Evolutionary conservation across 495 filamentous ascomycete genomes (phyloP).

Genomic region (Aspergillus bertholletiae): DNA sequence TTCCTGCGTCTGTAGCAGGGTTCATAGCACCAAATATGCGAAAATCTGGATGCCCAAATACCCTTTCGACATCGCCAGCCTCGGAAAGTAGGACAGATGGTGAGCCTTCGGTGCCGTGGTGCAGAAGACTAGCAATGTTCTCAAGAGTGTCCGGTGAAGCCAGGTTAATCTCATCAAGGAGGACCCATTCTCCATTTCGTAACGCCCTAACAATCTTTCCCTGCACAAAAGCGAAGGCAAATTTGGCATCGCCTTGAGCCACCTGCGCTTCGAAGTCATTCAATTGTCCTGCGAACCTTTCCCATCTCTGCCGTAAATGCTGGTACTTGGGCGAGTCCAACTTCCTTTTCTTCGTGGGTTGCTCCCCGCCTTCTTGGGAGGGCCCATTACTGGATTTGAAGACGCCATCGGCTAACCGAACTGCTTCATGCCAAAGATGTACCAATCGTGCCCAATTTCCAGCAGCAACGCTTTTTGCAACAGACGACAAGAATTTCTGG

Average conservation of each 20-base stretch:
- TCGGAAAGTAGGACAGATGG: conserved; percentile 88
- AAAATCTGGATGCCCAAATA: conserved; percentile 88
- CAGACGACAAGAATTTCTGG: conserved; percentile 72
- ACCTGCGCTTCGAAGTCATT: conserved; percentile 78
- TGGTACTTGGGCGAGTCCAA: conserved; percentile 65
- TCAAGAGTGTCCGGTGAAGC: conserved; percentile 93
- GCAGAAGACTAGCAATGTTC: conserved; percentile 82
- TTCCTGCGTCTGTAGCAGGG: conserved; percentile 94
- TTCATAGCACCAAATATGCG: conserved; percentile 99
- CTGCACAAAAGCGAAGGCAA: conserved; percentile 94
- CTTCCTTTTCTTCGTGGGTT: conserved; percentile 78
- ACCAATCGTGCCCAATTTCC: conserved; percentile 81
- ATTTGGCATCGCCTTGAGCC: conserved; percentile 70
- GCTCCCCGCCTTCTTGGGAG: conserved; percentile 46
- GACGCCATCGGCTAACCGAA: conserved; percentile 76
- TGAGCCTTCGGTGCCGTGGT: conserved; percentile 56
- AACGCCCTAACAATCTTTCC: conserved; percentile 90
- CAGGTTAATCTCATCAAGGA: conserved; percentile 97
- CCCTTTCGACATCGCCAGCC: conserved; percentile 82
- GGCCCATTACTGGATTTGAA: conserved; percentile 41
- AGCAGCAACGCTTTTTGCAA: conserved; percentile 74
- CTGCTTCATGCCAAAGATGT: conserved; percentile 82
- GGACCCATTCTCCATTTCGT: conserved; percentile 93
- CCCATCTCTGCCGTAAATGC: conserved; percentile 71
- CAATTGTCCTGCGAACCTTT: conserved; percentile 70